phyloP scores from a whole-genome alignment of 495 filamentous ascomycete species.

The Penicillium angulare region DNA sequence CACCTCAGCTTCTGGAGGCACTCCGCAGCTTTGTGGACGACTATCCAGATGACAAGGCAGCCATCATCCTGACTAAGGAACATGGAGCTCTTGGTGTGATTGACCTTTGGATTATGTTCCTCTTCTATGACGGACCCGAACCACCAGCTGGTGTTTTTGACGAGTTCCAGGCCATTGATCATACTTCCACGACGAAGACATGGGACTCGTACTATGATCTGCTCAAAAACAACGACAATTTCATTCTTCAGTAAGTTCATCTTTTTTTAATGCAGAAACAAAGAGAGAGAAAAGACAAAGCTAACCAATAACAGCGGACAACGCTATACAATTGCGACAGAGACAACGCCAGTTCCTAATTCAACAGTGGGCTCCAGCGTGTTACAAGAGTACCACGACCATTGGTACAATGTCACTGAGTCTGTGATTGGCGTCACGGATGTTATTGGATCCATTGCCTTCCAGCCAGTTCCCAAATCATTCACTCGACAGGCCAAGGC shows the following conservation, averaged over 20 bases:
- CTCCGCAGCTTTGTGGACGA: conserved; percentile 53
- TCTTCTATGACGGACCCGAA: conserved; percentile 61
- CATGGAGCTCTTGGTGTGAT: conserved; percentile 38
- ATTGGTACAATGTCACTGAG: conserved; percentile 49
- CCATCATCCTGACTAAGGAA: conserved; percentile 54
- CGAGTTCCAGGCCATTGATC: conserved; percentile 51
- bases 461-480: conserved; percentile 54
- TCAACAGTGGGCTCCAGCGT: conserved; percentile 37
- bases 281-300: background rate
- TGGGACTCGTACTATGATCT: conserved; percentile 53
- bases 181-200: conserved; percentile 47
- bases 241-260: conserved; percentile 30
- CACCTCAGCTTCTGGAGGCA: conserved; percentile 41
- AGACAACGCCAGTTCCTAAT: conserved; percentile 54
- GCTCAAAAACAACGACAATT: conserved; percentile 38
- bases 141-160: conserved; percentile 55
- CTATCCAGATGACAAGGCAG: conserved; percentile 51
- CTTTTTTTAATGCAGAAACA: background rate
- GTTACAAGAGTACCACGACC: conserved; percentile 47
- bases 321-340: conserved; percentile 55
- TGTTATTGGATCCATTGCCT: conserved; percentile 52
- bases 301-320: conserved; percentile 34
- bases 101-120: conserved; percentile 58
- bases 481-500: conserved; percentile 47
- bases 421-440: conserved; percentile 43